phyloP scores from a whole-genome alignment of 768 basidiomycete genomes.

The Gymnopilus dilepis region DNA sequence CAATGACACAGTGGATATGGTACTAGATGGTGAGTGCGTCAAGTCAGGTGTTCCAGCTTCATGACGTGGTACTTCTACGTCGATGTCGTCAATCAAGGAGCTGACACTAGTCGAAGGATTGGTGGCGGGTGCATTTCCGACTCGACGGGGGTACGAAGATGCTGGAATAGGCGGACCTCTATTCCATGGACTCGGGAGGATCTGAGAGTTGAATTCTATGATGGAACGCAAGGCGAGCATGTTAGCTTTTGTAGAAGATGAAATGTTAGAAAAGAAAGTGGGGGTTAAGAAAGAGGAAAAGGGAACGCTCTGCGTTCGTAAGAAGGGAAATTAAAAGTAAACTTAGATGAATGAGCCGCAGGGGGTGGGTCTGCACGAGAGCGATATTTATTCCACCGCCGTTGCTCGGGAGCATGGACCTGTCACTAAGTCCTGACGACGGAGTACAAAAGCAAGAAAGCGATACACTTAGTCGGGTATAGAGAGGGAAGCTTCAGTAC shows the following conservation, averaged over 20 bases:
- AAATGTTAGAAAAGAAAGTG: background rate
- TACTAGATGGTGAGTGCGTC: slow-evolving; percentile 22
- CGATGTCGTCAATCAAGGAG: background rate
- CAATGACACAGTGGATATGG: slow-evolving; percentile 19
- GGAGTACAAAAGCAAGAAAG: background rate
- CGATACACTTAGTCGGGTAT: background rate
- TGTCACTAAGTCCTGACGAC: background rate
- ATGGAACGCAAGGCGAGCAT: slow-evolving; percentile 22
- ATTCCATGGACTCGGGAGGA: slow-evolving; percentile 25
- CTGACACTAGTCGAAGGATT: background rate
- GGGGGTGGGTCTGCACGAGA: background rate
- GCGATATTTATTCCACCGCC: background rate
- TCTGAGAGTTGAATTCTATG: slow-evolving; percentile 22
- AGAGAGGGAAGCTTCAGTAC: background rate
- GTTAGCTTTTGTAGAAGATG: background rate
- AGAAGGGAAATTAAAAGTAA: background rate
- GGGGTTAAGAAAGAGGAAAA: slow-evolving; percentile 6
- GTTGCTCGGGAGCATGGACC: background rate
- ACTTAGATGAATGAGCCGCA: background rate
- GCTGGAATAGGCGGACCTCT: slow-evolving; percentile 23
- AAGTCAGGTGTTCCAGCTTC: slow-evolving; percentile 15
- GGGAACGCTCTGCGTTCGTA: slow-evolving; percentile 15
- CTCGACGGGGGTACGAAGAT: background rate
- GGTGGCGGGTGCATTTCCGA: background rate
- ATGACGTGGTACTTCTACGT: background rate